A percentile compares a stretch with the other conserved stretches of the same genome.
These are phyloP conservation scores for Fabrea salina DNA, from an alignment of 169 alveolate genomes.

Conservation along the genomic window DNA sequence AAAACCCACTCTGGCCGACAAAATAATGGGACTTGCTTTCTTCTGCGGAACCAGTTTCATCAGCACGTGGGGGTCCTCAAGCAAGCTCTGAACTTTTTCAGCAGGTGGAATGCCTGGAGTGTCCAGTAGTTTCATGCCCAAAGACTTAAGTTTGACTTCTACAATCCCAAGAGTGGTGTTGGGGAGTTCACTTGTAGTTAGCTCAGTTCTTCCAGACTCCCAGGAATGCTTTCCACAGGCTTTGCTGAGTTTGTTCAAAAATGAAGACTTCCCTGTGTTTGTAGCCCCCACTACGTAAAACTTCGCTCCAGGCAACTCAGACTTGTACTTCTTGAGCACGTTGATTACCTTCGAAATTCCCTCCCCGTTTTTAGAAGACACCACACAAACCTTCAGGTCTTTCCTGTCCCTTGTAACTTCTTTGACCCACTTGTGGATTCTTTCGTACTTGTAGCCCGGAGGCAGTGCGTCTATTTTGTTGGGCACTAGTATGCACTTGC, in stretches of 20 bases:
- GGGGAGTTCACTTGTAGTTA: slow-evolving; percentile 46
- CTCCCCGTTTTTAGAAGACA: slow-evolving; percentile 45
- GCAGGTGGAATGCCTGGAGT: slow-evolving; percentile 62
- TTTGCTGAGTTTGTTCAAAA: slow-evolving; percentile 38
- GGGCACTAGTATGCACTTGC: slow-evolving; percentile 37
- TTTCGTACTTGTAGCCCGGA: not conserved
- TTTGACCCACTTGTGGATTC: slow-evolving; percentile 43
- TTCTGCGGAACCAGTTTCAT: slow-evolving; percentile 33
- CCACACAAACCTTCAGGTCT: slow-evolving; percentile 22
- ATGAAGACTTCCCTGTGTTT: slow-evolving; percentile 59
- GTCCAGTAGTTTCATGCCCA: slow-evolving; percentile 46
- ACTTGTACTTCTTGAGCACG: slow-evolving; percentile 22
- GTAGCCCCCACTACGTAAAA: slow-evolving; percentile 57
- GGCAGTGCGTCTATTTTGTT: slow-evolving; percentile 59
- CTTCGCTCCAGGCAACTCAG: slow-evolving; percentile 22
- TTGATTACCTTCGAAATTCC: slow-evolving; percentile 41
- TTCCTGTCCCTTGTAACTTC: slow-evolving; percentile 15
- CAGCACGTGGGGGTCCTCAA: slow-evolving; percentile 34
- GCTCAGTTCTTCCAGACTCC: not conserved
- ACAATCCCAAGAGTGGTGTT: slow-evolving; percentile 52
- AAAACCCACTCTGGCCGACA: slow-evolving; percentile 20
- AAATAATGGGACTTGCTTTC: slow-evolving; percentile 29
- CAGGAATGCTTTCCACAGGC: not conserved
- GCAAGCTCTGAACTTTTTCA: slow-evolving; percentile 19
- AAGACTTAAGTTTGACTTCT: slow-evolving; percentile 24